A percentile compares a stretch with the other conserved stretches of the same genome.
Evolutionary conservation across 805 yeast genomes (phyloP).

Genomic region (Yamadazyma scolyti): DNA sequence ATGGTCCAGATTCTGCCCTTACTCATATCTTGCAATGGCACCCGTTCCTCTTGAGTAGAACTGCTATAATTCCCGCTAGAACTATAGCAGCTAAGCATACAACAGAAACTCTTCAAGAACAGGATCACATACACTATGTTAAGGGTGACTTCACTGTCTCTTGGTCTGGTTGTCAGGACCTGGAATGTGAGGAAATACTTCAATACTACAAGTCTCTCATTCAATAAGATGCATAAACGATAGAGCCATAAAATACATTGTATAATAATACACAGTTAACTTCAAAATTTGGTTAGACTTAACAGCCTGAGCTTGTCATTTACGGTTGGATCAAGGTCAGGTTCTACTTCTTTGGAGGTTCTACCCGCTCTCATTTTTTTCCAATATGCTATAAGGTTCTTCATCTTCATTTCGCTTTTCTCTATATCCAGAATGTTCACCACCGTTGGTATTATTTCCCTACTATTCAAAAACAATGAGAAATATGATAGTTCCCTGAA

Average conservation of each 20-base stretch:
- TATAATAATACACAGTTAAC: slow-evolving; percentile 2
- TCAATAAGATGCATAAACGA: background rate
- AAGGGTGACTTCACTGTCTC: slow-evolving; percentile 67
- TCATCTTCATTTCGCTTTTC: slow-evolving; percentile 24
- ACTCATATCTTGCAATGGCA: slow-evolving; percentile 96
- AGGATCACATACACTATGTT: slow-evolving; percentile 46
- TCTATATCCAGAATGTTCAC: slow-evolving; percentile 36
- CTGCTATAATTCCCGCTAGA: slow-evolving; percentile 63
- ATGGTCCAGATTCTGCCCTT: slow-evolving; percentile 62
- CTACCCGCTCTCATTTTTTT: slow-evolving; percentile 16
- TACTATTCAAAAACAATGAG: slow-evolving; percentile 48
- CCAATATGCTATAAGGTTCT: slow-evolving; percentile 30
- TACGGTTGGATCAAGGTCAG: slow-evolving; percentile 8
- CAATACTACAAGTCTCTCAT: slow-evolving; percentile 14
- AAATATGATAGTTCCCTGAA: slow-evolving; percentile 74
- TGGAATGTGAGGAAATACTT: slow-evolving; percentile 51
- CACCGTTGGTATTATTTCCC: slow-evolving; percentile 76
- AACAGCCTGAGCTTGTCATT: slow-evolving; percentile 7
- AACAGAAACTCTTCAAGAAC: slow-evolving; percentile 16
- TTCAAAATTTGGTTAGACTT: slow-evolving; percentile 4
- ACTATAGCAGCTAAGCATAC: slow-evolving; percentile 29
- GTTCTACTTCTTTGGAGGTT: slow-evolving; percentile 8
- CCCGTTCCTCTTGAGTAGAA: slow-evolving; percentile 68
- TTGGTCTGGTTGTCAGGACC: slow-evolving; percentile 54
- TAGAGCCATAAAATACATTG: background rate